Conservation (phyloP, 441 rosid species). For the Croton laevigatus region DNA sequence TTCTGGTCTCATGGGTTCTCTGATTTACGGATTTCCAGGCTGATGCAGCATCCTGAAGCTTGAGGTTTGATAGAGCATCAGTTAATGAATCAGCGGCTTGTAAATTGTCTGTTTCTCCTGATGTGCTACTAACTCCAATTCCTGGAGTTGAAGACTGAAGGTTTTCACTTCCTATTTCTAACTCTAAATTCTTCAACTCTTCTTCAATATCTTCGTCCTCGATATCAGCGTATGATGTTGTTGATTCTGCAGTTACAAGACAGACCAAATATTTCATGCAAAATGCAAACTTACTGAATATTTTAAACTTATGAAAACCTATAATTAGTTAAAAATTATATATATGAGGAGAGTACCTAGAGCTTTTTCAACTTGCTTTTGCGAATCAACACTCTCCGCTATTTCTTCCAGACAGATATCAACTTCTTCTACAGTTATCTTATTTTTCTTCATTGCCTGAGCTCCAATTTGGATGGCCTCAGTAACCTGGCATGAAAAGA, state of each 20-base stretch:
- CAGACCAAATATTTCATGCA: constrained; percentile 2
- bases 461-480: constrained; percentile 83
- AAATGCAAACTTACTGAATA: neutral
- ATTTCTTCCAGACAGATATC: constrained; percentile 66
- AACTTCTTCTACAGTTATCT: constrained; percentile 67
- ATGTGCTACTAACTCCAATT: constrained; percentile 10
- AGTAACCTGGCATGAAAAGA: constrained; percentile 47
- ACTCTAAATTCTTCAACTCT: constrained; percentile 59
- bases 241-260: constrained; percentile 39
- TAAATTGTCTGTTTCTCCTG: constrained; percentile 26
- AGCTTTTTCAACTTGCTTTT: constrained; percentile 62
- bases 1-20: constrained; percentile 31
- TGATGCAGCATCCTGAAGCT: constrained; percentile 35
- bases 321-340: neutral
- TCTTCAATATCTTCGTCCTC: constrained; percentile 72
- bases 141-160: constrained; percentile 13
- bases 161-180: constrained; percentile 48
- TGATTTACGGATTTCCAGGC: constrained; percentile 18
- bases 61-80: constrained; percentile 53
- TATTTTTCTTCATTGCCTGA: constrained; percentile 59
- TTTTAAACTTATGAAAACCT: neutral
- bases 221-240: constrained; percentile 36
- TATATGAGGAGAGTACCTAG: constrained; percentile 38
- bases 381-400: constrained; percentile 59
- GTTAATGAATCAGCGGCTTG: constrained; percentile 40